Percentiles rank a stretch among this genome's conserved stretches.
Evolutionary conservation across 768 basidiomycete species (phyloP).

Genomic region (Russula virescens): DNA sequence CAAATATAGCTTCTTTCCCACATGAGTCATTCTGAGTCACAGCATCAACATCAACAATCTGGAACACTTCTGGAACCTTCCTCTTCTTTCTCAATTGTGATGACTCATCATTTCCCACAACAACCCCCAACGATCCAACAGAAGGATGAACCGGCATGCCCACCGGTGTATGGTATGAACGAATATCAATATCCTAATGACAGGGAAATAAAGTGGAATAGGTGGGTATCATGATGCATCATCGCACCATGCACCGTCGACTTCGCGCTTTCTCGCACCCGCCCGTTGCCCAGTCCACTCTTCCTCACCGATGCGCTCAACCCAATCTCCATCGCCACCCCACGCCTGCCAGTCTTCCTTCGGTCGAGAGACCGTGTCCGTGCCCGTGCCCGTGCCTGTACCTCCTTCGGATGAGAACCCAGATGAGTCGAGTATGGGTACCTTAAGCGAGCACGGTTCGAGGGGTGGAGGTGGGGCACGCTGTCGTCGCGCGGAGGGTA

Average conservation of each 20-base stretch:
- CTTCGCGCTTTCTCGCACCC: slow-evolving; percentile 34
- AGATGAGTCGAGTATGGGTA: slow-evolving; percentile 18
- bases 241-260: slow-evolving; percentile 30
- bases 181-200: not conserved
- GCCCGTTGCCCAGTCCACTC: slow-evolving; percentile 41
- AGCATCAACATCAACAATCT: too few relatives aligned
- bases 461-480: slow-evolving; percentile 28
- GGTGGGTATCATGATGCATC: not conserved
- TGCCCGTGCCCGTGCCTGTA: slow-evolving; percentile 7
- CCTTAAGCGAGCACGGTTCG: slow-evolving; percentile 23
- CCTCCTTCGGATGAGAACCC: slow-evolving; percentile 12
- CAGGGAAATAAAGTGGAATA: too few relatives aligned
- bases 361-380: slow-evolving; percentile 16
- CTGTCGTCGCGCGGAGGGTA: not conserved
- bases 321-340: slow-evolving; percentile 46
- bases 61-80: not conserved
- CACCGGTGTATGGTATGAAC: too few relatives aligned
- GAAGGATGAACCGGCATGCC: too few relatives aligned
- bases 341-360: slow-evolving; percentile 43
- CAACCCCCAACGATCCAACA: too few relatives aligned
- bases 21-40: not conserved
- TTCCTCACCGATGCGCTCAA: slow-evolving; percentile 41
- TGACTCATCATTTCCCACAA: not conserved
- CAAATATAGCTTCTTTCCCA: not conserved
- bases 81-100: not conserved